These are phyloP conservation scores for Coemansia sp. DNA, from an alignment of 371 early-diverging fungal genomes.

Conservation along the genomic window DNA sequence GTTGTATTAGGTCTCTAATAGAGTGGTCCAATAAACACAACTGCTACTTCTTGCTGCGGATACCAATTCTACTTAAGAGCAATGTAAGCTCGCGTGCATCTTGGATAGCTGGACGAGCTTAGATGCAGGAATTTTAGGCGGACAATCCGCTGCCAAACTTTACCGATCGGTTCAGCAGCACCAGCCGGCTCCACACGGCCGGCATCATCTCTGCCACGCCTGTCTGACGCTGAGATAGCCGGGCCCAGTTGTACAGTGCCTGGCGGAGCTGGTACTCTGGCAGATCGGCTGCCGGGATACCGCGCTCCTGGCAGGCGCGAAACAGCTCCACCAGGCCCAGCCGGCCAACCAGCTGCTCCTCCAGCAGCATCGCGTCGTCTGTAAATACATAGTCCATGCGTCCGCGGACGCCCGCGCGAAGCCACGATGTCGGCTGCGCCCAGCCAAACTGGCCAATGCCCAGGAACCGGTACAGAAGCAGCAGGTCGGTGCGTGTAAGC, in stretches of 20 bases:
- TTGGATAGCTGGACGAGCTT: too few species aligned
- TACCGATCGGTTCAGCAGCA: conserved; percentile 18
- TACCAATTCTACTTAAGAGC: too few species aligned
- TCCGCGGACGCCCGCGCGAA: conserved; percentile 11
- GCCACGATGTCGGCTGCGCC: conserved; percentile 1
- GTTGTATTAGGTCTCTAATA: too few species aligned
- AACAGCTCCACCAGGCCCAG: conserved; percentile 33
- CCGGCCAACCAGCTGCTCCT: conserved; percentile 19
- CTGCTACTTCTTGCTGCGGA: too few species aligned
- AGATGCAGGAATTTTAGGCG: background rate
- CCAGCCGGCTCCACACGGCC: conserved; percentile 46
- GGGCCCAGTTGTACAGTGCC: conserved; percentile 28
- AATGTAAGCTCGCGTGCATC: too few species aligned
- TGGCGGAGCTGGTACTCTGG: conserved; percentile 17
- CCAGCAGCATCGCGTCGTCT: conserved; percentile 28
- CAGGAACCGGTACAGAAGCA: conserved; percentile 22
- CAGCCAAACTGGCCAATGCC: conserved; percentile 1
- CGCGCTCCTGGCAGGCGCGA: conserved; percentile 45
- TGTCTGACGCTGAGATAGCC: conserved; percentile 1
- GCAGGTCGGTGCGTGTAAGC: conserved; percentile 14
- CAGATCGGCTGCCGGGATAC: conserved; percentile 32
- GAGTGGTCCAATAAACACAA: too few species aligned
- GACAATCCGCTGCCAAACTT: background rate
- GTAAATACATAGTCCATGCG: conserved; percentile 20
- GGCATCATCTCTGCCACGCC: conserved; percentile 16